These are phyloP conservation scores for Asterochloris erici DNA, from an alignment of 139 green algal species.

Conservation along the genomic window DNA sequence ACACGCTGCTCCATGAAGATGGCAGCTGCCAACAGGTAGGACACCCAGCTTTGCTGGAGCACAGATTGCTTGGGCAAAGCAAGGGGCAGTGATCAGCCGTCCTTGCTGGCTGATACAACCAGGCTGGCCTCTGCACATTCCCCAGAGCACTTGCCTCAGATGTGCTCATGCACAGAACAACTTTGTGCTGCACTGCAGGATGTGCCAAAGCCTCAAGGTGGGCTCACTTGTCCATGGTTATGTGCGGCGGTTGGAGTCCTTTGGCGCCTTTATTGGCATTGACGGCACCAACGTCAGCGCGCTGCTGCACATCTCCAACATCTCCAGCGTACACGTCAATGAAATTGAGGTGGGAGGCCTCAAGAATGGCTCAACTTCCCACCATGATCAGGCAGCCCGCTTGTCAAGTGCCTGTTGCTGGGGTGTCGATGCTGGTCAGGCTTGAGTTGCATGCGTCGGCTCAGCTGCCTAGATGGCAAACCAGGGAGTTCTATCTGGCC, in stretches of 20 bases:
- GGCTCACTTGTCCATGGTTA: constrained; percentile 38
- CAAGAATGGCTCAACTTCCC: not conserved
- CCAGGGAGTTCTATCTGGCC: not conserved
- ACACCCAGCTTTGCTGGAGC: no score
- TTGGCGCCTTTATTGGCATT: constrained; percentile 54
- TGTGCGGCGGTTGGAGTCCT: constrained; percentile 45
- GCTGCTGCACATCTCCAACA: constrained; percentile 63
- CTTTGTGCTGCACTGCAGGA: no score
- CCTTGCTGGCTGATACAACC: no score
- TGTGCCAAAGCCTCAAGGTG: constrained; percentile 10
- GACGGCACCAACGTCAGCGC: constrained; percentile 41
- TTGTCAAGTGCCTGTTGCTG: not conserved
- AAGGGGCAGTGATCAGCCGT: no score
- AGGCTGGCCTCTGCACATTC: no score
- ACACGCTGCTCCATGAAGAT: no score
- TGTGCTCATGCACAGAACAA: no score
- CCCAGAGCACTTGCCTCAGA: no score
- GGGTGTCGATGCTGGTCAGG: not conserved
- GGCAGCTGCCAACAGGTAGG: no score
- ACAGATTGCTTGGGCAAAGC: no score
- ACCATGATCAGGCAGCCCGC: not conserved
- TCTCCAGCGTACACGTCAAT: constrained; percentile 38
- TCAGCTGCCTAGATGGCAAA: not conserved
- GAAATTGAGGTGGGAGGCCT: not conserved
- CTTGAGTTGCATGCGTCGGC: not conserved